Conservation (phyloP, 257 asterid species). For the Solanum pinnatisectum region DNA sequence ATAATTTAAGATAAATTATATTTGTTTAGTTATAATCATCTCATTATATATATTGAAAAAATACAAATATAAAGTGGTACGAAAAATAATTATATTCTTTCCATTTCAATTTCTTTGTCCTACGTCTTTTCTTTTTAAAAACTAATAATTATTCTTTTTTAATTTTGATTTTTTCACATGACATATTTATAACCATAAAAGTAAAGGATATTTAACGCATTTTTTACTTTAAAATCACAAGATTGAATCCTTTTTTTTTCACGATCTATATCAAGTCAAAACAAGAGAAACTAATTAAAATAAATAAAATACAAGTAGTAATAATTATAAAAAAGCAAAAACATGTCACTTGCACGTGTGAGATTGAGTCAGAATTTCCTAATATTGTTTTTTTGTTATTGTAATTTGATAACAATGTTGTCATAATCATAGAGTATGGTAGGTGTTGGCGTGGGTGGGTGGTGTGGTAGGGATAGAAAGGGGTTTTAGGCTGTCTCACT, state of each 20-base stretch:
- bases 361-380: background rate
- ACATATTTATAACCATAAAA: no score
- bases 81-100: no score
- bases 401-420: background rate
- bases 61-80: no score
- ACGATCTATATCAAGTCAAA: no score
- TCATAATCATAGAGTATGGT: background rate
- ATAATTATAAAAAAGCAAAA: background rate
- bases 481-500: slow-evolving; percentile 8
- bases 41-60: background rate
- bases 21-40: background rate
- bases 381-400: background rate
- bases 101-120: background rate
- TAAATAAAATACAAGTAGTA: no score
- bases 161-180: no score
- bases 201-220: no score
- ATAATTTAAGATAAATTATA: background rate
- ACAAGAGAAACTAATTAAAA: no score
- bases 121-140: no score
- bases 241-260: no score
- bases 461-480: background rate
- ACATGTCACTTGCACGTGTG: slow-evolving; percentile 3
- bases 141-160: no score
- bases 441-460: background rate
- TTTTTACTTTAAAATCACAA: no score